These are phyloP conservation scores for Cercospora canescens DNA, from an alignment of 2,329 filamentous ascomycete genomes.

Conservation along the genomic window DNA sequence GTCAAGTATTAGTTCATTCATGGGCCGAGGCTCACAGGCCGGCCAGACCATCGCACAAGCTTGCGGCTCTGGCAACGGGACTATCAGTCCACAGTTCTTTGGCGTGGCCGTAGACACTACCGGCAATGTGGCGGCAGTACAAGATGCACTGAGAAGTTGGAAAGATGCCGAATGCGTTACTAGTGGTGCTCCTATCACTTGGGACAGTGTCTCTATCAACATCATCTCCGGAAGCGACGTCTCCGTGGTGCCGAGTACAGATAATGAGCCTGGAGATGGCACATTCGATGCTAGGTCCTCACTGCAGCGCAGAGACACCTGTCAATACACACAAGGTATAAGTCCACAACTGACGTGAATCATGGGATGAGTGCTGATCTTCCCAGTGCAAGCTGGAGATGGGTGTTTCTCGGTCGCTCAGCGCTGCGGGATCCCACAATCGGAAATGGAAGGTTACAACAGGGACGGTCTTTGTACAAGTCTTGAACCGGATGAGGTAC, in stretches of 20 bases:
- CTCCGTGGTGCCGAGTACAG: constrained; percentile 3
- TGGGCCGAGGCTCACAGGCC: neutral
- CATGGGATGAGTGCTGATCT: neutral
- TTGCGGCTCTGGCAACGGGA: constrained; percentile 7
- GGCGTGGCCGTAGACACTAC: neutral
- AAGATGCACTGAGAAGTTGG: constrained; percentile 8
- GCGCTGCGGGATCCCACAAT: constrained; percentile 10
- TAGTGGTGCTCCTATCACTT: neutral
- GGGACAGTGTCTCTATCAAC: neutral
- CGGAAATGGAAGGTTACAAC: constrained; percentile 12
- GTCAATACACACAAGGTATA: constrained; percentile 11
- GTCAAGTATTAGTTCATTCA: neutral
- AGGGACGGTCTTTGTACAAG: constrained; percentile 27
- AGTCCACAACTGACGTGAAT: neutral
- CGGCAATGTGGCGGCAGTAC: constrained; percentile 2
- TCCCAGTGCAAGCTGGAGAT: constrained; percentile 16
- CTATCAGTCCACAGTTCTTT: constrained; percentile 13
- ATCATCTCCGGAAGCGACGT: constrained; percentile 3
- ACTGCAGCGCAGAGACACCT: constrained; percentile 4
- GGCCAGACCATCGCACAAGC: constrained; percentile 8
- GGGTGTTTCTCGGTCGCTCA: constrained; percentile 14
- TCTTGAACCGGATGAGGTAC: constrained; percentile 25
- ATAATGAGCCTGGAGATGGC: neutral
- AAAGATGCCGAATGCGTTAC: constrained; percentile 8
- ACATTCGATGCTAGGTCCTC: neutral